Conservation (phyloP, 1,139 yeast species). For the Geotrichum bryndzae region DNA sequence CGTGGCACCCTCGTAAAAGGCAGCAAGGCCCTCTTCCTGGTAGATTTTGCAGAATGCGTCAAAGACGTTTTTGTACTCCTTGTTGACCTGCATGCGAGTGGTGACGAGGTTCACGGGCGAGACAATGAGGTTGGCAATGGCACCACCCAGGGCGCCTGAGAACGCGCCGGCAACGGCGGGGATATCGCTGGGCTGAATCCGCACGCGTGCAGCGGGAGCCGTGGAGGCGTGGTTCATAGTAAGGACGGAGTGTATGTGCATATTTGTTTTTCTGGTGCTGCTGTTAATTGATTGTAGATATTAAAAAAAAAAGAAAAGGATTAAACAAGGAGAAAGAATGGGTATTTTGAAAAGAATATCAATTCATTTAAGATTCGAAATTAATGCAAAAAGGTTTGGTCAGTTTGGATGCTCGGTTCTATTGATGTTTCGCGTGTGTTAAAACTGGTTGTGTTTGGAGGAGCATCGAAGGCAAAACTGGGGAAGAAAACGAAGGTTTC, state of each 20-base stretch:
- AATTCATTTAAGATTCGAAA: background rate
- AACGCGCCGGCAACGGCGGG: conserved; percentile 55
- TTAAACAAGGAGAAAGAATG: no score
- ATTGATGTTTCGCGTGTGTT: background rate
- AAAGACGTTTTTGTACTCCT: conserved; percentile 45
- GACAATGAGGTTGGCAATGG: conserved; percentile 63
- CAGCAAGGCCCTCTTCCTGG: conserved; percentile 48
- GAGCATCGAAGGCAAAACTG: background rate
- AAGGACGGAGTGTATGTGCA: conserved; percentile 6
- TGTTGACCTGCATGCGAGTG: conserved; percentile 58
- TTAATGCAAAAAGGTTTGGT: background rate
- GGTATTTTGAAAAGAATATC: no score
- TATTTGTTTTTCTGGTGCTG: background rate
- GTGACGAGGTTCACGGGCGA: conserved; percentile 72
- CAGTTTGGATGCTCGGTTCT: background rate
- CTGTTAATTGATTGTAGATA: background rate
- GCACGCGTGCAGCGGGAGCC: background rate
- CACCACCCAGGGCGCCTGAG: conserved; percentile 76
- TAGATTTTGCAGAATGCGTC: conserved; percentile 56
- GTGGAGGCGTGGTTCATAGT: background rate
- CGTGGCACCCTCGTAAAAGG: conserved; percentile 62
- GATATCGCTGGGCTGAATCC: conserved; percentile 27
- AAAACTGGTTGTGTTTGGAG: background rate
- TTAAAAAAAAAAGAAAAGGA: background rate
- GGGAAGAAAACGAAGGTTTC: background rate